Percentiles rank a stretch among this genome's conserved stretches.
Conservation (phyloP, 768 basidiomycete species). For the Hygrophoropsis aurantiaca region DNA sequence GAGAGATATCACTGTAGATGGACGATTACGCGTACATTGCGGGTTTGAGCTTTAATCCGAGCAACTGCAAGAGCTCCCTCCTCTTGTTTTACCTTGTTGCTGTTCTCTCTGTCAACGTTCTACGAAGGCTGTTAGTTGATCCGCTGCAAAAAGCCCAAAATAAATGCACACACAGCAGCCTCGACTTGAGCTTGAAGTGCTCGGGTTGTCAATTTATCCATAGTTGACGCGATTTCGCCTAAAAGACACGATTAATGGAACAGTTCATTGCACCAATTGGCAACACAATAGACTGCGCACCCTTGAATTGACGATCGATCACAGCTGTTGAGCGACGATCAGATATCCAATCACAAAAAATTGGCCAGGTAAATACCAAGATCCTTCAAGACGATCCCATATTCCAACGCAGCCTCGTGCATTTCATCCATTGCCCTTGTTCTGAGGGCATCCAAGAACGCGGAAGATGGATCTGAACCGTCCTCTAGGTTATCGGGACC, state of each 20-base stretch:
- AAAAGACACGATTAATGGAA: not conserved
- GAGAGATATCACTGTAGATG: not conserved
- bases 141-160: not conserved
- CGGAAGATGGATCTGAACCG: constrained; percentile 63
- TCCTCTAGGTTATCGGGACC: constrained; percentile 77
- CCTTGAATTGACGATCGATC: constrained; percentile 87
- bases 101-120: constrained; percentile 87
- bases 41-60: constrained; percentile 69
- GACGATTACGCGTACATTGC: constrained; percentile 35
- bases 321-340: constrained; percentile 56
- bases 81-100: constrained; percentile 84
- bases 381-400: constrained; percentile 81
- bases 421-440: constrained; percentile 87
- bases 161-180: constrained; percentile 56
- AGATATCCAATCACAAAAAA: not conserved
- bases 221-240: constrained; percentile 77
- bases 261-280: not conserved
- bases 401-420: constrained; percentile 77
- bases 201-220: constrained; percentile 83
- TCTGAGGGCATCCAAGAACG: constrained; percentile 79
- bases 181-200: constrained; percentile 87
- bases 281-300: constrained; percentile 7
- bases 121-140: constrained; percentile 30
- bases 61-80: constrained; percentile 78
- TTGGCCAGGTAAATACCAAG: constrained; percentile 49